Percentiles rank a stretch among this genome's conserved stretches.
Evolutionary conservation across 2,329 filamentous ascomycete species (phyloP).

Genomic region (Sporothrix brunneoviolacea): DNA sequence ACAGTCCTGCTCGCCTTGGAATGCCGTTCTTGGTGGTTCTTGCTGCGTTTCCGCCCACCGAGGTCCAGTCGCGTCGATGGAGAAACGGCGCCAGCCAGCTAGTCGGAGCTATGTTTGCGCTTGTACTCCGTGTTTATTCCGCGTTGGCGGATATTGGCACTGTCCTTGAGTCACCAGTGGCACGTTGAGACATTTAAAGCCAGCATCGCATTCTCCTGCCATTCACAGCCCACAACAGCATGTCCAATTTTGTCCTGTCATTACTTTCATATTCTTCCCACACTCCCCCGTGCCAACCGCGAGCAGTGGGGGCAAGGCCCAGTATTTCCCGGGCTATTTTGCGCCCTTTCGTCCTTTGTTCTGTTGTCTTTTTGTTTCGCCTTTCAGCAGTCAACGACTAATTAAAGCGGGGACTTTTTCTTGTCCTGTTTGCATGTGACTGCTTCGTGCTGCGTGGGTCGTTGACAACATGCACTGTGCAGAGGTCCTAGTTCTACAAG

Average conservation of each 20-base stretch:
- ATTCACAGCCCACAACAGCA: not conserved
- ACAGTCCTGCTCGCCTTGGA: conserved; percentile 11
- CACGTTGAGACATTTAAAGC: conserved; percentile 7
- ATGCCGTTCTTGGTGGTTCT: not conserved
- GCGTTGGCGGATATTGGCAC: not conserved
- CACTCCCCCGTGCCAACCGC: no score
- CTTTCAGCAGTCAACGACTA: no score
- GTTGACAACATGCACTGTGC: conserved; percentile 5
- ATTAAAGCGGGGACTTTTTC: conserved; percentile 2
- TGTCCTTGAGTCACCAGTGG: conserved; percentile 4
- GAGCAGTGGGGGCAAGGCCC: no score
- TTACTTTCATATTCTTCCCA: no score
- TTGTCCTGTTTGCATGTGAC: conserved; percentile 1
- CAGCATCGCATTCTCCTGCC: not conserved
- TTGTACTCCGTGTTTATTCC: conserved; percentile 9
- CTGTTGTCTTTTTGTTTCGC: not conserved
- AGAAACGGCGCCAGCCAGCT: not conserved
- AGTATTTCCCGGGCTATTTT: no score
- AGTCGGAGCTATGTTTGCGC: not conserved
- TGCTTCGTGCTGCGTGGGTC: no score
- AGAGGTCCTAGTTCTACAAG: not conserved
- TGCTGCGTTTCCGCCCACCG: not conserved
- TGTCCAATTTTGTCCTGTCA: no score
- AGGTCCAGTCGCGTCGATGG: conserved; percentile 7
- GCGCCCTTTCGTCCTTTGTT: no score